phyloP scores from a whole-genome alignment of 1,284 basidiomycete species.

The Gymnopus androsaceus region DNA sequence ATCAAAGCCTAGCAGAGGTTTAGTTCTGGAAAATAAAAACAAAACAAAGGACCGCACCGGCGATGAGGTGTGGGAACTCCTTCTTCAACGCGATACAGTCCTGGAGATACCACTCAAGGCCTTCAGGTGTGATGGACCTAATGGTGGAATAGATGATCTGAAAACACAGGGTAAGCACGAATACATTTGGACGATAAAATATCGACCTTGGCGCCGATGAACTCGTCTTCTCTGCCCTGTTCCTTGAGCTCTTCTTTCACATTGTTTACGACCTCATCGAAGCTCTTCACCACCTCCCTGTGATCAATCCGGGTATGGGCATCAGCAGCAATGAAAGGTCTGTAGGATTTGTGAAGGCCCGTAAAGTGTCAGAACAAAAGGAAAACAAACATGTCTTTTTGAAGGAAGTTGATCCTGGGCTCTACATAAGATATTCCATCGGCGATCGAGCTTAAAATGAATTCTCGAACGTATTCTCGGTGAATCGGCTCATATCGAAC shows the following conservation, averaged over 20 bases:
- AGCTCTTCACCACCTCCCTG: slow-evolving; percentile 59
- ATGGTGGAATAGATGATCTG: slow-evolving; percentile 76
- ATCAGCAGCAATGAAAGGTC: slow-evolving; percentile 43
- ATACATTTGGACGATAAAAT: neutral
- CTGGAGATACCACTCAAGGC: slow-evolving; percentile 66
- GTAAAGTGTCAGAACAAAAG: neutral
- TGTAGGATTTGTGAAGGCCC: neutral
- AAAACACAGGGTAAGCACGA: neutral
- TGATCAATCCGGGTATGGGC: slow-evolving; percentile 56
- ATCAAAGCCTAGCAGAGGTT: slow-evolving; percentile 62
- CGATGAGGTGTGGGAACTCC: slow-evolving; percentile 73
- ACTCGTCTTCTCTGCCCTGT: slow-evolving; percentile 57
- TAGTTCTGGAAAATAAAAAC: neutral
- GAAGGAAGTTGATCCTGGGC: slow-evolving; percentile 65
- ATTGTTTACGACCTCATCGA: slow-evolving; percentile 56
- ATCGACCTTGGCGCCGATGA: slow-evolving; percentile 63
- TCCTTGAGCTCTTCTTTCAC: slow-evolving; percentile 54
- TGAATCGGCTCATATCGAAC: slow-evolving; percentile 60
- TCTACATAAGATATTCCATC: slow-evolving; percentile 79
- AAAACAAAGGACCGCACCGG: slow-evolving; percentile 40
- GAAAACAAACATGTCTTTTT: slow-evolving; percentile 41
- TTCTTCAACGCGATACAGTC: slow-evolving; percentile 76
- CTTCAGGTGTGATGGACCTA: slow-evolving; percentile 56
- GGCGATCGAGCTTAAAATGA: slow-evolving; percentile 61
- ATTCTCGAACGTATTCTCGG: slow-evolving; percentile 59